These are phyloP conservation scores for Leishmania lainsoni DNA, from an alignment of 208 protist genomes.

Conservation along the genomic window DNA sequence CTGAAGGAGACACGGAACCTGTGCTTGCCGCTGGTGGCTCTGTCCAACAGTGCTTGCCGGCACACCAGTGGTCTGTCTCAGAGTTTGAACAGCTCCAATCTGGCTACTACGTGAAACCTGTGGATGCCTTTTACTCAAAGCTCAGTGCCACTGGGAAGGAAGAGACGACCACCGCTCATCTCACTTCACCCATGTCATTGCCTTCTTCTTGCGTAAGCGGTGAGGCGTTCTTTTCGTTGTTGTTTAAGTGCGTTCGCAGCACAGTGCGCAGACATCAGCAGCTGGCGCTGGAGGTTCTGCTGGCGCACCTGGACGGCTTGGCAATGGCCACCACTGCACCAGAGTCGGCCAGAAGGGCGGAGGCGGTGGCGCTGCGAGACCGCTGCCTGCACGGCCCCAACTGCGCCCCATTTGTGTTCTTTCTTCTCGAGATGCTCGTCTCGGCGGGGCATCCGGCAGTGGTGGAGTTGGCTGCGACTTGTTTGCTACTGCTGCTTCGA, in stretches of 20 bases:
- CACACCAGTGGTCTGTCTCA: constrained; percentile 50
- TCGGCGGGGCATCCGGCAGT: constrained; percentile 37
- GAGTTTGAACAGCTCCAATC: constrained; percentile 42
- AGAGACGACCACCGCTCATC: background rate
- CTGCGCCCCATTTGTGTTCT: constrained; percentile 50
- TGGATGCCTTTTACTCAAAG: background rate
- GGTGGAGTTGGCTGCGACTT: constrained; percentile 34
- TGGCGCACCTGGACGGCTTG: constrained; percentile 33
- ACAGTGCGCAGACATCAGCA: constrained; percentile 61
- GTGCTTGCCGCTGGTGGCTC: constrained; percentile 23
- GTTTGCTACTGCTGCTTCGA: constrained; percentile 38
- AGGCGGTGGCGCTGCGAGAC: constrained; percentile 31
- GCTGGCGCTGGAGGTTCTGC: constrained; percentile 41
- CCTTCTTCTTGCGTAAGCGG: constrained; percentile 11
- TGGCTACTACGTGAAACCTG: constrained; percentile 41
- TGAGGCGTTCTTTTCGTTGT: constrained; percentile 47
- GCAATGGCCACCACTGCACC: background rate
- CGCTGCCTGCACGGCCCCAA: constrained; percentile 51
- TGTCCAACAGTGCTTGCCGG: constrained; percentile 17
- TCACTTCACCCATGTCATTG: background rate
- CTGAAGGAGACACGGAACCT: constrained; percentile 1
- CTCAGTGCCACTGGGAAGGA: background rate
- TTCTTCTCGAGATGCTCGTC: constrained; percentile 42
- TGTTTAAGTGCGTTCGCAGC: constrained; percentile 55
- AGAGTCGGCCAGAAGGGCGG: background rate